phyloP scores from a whole-genome alignment of 495 filamentous ascomycete species.

The Xylaria castorea region DNA sequence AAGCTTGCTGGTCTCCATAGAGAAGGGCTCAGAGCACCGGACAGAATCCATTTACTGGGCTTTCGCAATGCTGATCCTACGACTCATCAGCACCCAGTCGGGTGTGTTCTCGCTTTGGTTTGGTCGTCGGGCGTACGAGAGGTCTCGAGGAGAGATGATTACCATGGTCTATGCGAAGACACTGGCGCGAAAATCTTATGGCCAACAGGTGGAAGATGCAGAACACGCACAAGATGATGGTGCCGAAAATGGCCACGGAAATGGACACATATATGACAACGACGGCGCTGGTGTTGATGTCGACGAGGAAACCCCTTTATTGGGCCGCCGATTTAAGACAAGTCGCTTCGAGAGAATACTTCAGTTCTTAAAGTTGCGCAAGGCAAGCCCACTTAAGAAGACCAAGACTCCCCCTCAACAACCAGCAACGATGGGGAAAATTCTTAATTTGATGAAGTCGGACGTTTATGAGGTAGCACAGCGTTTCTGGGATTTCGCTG shows the following conservation, averaged over 20 bases:
- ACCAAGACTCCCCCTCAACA: slow-evolving; percentile 42
- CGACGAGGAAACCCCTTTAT: slow-evolving; percentile 34
- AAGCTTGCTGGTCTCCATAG: slow-evolving; percentile 71
- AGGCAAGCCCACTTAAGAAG: slow-evolving; percentile 16
- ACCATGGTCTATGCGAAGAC: slow-evolving; percentile 90
- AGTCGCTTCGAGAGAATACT: slow-evolving; percentile 33
- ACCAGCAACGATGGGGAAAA: slow-evolving; percentile 80
- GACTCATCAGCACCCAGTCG: slow-evolving; percentile 68
- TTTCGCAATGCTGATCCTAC: slow-evolving; percentile 61
- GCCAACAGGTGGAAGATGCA: slow-evolving; percentile 33
- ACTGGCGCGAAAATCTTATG: slow-evolving; percentile 72
- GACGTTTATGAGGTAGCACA: slow-evolving; percentile 87
- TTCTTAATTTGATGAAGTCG: slow-evolving; percentile 77
- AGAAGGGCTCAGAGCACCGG: slow-evolving; percentile 54
- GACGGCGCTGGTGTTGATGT: slow-evolving; percentile 19
- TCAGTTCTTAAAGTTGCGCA: slow-evolving; percentile 29
- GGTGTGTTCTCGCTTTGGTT: slow-evolving; percentile 77
- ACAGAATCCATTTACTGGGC: slow-evolving; percentile 71
- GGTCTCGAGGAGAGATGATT: slow-evolving; percentile 82
- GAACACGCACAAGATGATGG: slow-evolving; percentile 24
- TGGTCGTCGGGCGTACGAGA: slow-evolving; percentile 75
- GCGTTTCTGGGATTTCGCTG: slow-evolving; percentile 78
- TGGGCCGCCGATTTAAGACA: slow-evolving; percentile 28
- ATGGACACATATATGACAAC: slow-evolving; percentile 1
- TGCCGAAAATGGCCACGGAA: slow-evolving; percentile 38